Evolutionary conservation across 331 rosid species (phyloP), one percentile per base, ranked within the genome.

Genomic region (Prunus yedoensis): DNA sequence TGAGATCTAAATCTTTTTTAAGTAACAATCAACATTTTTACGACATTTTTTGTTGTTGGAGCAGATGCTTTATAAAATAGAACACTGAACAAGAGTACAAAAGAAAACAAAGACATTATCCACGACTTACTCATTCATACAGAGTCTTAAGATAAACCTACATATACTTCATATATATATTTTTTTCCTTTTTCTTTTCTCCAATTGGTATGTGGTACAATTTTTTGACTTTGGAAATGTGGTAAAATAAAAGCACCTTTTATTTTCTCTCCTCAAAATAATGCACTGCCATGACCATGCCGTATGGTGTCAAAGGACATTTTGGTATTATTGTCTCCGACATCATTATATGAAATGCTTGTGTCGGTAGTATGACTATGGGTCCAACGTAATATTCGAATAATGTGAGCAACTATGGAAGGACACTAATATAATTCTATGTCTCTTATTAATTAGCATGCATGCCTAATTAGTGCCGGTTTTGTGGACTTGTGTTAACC

Each of bases 301-400:
- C 45, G 20, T 53, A 58, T 59, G 75, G 35, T 57, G 21, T 61
- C 75, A 56, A 72, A 70, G 67, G 69, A 83, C 76, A 27, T 79
- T 74, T 68, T 67, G 76, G 80, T 81, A 59, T 45, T 49, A 66
- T 70, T 70, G 79, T 53, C 18, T 52, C 71, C 27, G 70, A 80
- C 91, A 84, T 68, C 79, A 83, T 88, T 70, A 84, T 45, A 76
- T 76, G 77, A 73, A 73, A 69, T 76, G 68, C 76, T 79, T 83
- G 77, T 86, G 89, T 90, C 81, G 78, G 85, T 72, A 63, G 63
- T 9, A 49, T 71, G 12, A 18, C 45, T 23, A 14, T 10, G 88
- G 85, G 83, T 80, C 85, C 87, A 77, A 74, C 10, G 47, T 65
- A 71, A 32, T 41, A 63, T 52, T 68, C 73, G 32, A 20, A 77